phyloP scores from a whole-genome alignment of 1,284 basidiomycete genomes.

The Tilletia caries region DNA sequence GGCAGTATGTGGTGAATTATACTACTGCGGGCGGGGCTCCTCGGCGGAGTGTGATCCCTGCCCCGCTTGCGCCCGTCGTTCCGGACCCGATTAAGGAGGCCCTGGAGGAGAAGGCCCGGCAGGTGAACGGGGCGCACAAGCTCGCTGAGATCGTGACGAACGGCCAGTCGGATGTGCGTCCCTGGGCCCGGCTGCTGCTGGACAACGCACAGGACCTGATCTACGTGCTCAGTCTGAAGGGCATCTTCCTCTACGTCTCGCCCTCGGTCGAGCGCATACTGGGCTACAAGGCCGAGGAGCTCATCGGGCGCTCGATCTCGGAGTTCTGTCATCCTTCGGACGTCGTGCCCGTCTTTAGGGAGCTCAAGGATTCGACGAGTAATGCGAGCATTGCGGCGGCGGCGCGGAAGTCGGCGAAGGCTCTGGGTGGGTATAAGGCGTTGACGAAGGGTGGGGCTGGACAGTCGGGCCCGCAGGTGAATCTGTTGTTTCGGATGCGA shows the following conservation, averaged over 20 bases:
- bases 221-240: constrained; percentile 86
- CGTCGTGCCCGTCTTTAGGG: constrained; percentile 82
- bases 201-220: constrained; percentile 66
- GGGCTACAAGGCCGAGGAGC: constrained; percentile 63
- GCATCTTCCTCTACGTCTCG: constrained; percentile 86
- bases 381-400: constrained; percentile 52
- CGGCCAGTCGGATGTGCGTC: constrained; percentile 12
- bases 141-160: constrained; percentile 18
- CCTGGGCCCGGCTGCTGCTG: constrained; percentile 40
- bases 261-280: constrained; percentile 54
- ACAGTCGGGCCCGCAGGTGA: constrained; percentile 46
- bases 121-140: constrained; percentile 16
- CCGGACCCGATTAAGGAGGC: constrained; percentile 6
- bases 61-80: neutral
- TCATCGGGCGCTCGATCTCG: constrained; percentile 73
- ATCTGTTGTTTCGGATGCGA: constrained; percentile 45
- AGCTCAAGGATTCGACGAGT: constrained; percentile 73
- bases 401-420: constrained; percentile 35
- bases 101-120: constrained; percentile 13
- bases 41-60: too few species aligned
- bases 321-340: constrained; percentile 83
- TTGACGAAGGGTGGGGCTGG: constrained; percentile 47
- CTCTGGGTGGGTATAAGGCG: constrained; percentile 39
- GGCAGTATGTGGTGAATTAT: constrained; percentile 47
- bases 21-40: constrained; percentile 10